Conservation (phyloP, 225 moss, liverwort and hornwort genomes). For the Sphagnum tenellum region DNA sequence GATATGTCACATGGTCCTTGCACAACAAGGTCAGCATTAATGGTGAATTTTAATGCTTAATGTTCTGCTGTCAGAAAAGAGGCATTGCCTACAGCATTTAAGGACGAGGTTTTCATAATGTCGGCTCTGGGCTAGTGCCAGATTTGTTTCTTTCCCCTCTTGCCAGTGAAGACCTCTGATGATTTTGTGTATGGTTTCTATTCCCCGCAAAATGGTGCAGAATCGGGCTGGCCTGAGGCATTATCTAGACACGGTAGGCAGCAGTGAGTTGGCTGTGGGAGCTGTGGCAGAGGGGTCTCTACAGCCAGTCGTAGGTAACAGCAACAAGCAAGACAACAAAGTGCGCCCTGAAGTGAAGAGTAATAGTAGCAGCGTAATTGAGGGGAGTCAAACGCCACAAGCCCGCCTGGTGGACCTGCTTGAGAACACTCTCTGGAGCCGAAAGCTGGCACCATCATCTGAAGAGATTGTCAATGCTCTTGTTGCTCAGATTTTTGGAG, state of each 20-base stretch:
- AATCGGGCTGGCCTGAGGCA: conserved; percentile 82
- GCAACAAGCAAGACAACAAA: conserved; percentile 97
- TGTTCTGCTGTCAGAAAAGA: too few relatives aligned
- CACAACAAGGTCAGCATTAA: conserved; percentile 74
- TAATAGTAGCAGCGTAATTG: conserved; percentile 15
- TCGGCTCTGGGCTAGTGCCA: too few relatives aligned
- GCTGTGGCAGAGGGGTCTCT: conserved; percentile 33
- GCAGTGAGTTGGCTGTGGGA: conserved; percentile 49
- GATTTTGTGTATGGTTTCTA: too few relatives aligned
- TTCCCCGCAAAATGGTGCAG: conserved; percentile 17
- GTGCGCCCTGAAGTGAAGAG: conserved; percentile 55
- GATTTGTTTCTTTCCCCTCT: too few relatives aligned
- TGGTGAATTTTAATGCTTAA: background rate
- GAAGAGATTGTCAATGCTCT: conserved; percentile 98
- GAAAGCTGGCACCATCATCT: conserved; percentile 88
- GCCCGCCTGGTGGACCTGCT: conserved; percentile 84
- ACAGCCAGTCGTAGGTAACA: conserved; percentile 47
- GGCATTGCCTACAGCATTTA: too few relatives aligned
- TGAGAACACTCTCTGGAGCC: conserved; percentile 97
- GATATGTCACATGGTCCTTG: conserved; percentile 97
- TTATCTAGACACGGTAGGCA: conserved; percentile 69
- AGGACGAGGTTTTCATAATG: too few relatives aligned
- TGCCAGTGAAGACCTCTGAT: too few relatives aligned
- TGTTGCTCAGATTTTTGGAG: conserved; percentile 89
- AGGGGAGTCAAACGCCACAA: conserved; percentile 72